phyloP scores from a whole-genome alignment of 75 land plant species.

The Selaginella moellendorffii region DNA sequence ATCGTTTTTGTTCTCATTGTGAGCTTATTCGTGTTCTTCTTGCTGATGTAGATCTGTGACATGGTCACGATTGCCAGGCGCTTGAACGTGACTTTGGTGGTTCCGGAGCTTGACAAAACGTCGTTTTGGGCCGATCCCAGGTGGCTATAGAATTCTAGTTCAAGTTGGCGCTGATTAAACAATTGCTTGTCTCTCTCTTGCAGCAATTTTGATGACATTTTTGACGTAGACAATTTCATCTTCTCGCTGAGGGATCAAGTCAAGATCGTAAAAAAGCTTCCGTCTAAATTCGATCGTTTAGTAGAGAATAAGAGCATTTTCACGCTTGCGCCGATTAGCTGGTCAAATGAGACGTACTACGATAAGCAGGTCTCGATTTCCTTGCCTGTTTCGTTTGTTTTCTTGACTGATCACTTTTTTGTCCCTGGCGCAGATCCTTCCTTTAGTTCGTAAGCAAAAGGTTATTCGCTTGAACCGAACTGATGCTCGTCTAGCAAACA shows the following conservation, averaged over 20 bases:
- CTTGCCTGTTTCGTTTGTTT: not conserved
- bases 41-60: constrained; percentile 55
- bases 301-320: constrained; percentile 16
- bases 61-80: constrained; percentile 74
- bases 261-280: constrained; percentile 45
- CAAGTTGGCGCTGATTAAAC: not conserved
- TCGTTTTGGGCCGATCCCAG: constrained; percentile 91
- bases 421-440: constrained; percentile 53
- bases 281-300: constrained; percentile 26
- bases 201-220: constrained; percentile 78
- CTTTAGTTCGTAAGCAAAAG: constrained; percentile 43
- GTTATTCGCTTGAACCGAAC: constrained; percentile 70
- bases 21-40: not conserved
- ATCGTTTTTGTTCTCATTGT: no score
- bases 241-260: constrained; percentile 63
- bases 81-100: constrained; percentile 61
- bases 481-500: constrained; percentile 77
- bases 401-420: not conserved
- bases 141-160: constrained; percentile 13
- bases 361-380: constrained; percentile 42
- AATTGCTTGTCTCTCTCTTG: constrained; percentile 1
- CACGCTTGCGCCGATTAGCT: constrained; percentile 68
- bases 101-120: constrained; percentile 75
- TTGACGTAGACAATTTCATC: constrained; percentile 65
- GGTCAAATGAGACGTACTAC: constrained; percentile 79